Evolutionary conservation across 2,329 filamentous ascomycete genomes (phyloP).

Genomic region (Cercospora sp.): DNA sequence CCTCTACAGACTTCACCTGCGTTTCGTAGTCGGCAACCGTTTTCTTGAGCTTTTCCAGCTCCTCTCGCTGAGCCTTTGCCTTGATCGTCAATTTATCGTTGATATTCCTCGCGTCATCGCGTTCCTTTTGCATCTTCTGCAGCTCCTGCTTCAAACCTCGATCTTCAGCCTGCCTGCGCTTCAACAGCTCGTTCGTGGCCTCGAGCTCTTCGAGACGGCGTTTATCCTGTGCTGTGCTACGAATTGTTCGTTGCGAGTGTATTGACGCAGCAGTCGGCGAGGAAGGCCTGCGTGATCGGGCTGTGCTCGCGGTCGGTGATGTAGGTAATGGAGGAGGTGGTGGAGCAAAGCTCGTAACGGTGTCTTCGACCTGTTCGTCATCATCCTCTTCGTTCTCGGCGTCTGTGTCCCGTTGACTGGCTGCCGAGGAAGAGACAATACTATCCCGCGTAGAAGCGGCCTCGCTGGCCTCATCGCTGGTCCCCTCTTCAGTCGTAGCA

Average conservation of each 20-base stretch:
- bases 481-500: conserved; percentile 29
- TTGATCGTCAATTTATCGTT: conserved; percentile 90
- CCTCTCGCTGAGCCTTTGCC: conserved; percentile 79
- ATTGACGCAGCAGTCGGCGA: conserved; percentile 37
- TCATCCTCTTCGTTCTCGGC: conserved; percentile 20
- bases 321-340: conserved; percentile 31
- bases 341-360: conserved; percentile 36
- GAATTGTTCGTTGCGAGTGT: conserved; percentile 37
- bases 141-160: conserved; percentile 78
- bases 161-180: conserved; percentile 83
- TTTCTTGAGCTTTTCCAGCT: conserved; percentile 73
- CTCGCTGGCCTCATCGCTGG: conserved; percentile 30
- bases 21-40: conserved; percentile 74
- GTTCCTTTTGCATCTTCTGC: conserved; percentile 72
- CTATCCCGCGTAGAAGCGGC: conserved; percentile 28
- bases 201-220: conserved; percentile 85
- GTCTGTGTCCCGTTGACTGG: conserved; percentile 25
- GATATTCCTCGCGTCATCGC: conserved; percentile 76
- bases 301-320: conserved; percentile 25
- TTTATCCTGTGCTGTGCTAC: conserved; percentile 53
- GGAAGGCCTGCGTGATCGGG: conserved; percentile 36
- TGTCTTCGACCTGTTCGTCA: conserved; percentile 28
- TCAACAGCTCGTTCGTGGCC: conserved; percentile 80
- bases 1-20: conserved; percentile 68
- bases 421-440: conserved; percentile 23